Evolutionary conservation across 2,329 filamentous ascomycete species (phyloP).

Genomic region (Fusarium robinianum): DNA sequence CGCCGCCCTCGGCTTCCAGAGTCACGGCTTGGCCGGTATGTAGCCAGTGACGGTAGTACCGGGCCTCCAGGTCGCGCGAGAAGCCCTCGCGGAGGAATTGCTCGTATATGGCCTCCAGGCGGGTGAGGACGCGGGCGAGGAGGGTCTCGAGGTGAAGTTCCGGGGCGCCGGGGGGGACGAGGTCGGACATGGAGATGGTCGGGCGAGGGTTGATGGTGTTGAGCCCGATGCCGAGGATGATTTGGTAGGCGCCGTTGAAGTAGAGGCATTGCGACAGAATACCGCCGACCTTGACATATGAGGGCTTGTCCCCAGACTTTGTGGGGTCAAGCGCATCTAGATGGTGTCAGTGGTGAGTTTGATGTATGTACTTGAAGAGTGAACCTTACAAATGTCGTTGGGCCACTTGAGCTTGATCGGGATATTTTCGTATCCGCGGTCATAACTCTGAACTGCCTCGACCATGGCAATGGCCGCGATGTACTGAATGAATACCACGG

Average conservation of each 20-base stretch:
- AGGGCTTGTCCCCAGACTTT: slow-evolving; percentile 49
- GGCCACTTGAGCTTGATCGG: slow-evolving; percentile 95
- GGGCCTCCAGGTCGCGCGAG: slow-evolving; percentile 68
- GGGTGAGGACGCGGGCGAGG: slow-evolving; percentile 77
- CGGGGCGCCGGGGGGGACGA: slow-evolving; percentile 58
- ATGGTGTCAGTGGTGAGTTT: background rate
- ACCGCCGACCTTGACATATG: slow-evolving; percentile 88
- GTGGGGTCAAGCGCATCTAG: slow-evolving; percentile 68
- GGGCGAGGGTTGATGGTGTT: slow-evolving; percentile 85
- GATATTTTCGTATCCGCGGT: slow-evolving; percentile 71
- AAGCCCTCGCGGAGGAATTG: slow-evolving; percentile 79
- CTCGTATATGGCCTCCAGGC: slow-evolving; percentile 76
- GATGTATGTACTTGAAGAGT: accelerated
- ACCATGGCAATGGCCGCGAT: slow-evolving; percentile 86
- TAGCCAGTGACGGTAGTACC: slow-evolving; percentile 85
- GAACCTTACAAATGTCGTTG: slow-evolving; percentile 82
- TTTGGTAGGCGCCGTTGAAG: slow-evolving; percentile 74
- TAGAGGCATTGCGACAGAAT: slow-evolving; percentile 91
- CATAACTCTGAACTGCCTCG: slow-evolving; percentile 80
- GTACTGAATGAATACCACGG: slow-evolving; percentile 94
- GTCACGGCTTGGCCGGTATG: slow-evolving; percentile 75
- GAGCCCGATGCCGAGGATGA: slow-evolving; percentile 84
- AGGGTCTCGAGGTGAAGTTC: slow-evolving; percentile 77
- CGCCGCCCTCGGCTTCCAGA: slow-evolving; percentile 79
- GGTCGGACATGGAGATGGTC: slow-evolving; percentile 81